Evolutionary conservation across 2,329 filamentous ascomycete species (phyloP).

Genomic region (Colletotrichum falcatum): DNA sequence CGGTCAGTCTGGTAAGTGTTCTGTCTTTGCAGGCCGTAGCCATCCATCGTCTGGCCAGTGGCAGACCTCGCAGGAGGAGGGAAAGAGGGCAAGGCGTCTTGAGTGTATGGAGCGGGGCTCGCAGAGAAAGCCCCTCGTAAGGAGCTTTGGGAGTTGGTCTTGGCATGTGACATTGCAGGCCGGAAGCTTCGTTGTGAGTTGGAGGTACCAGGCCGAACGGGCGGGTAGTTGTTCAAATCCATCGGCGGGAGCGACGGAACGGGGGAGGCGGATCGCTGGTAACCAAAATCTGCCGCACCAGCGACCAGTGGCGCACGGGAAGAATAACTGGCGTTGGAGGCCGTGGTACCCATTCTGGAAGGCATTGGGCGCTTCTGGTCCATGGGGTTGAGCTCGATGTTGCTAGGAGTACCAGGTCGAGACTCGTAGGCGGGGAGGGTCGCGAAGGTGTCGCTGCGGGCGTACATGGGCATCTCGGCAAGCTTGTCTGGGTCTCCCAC

Average conservation of each 20-base stretch:
- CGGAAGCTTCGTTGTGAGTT: constrained; percentile 52
- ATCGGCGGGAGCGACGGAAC: constrained; percentile 52
- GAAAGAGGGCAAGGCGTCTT: constrained; percentile 48
- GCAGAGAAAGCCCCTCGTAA: constrained; percentile 45
- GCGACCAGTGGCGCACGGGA: constrained; percentile 73
- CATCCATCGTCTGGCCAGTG: constrained; percentile 48
- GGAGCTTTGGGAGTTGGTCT: constrained; percentile 41
- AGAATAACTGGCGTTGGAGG: constrained; percentile 70
- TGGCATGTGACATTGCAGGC: constrained; percentile 44
- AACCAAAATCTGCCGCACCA: constrained; percentile 72
- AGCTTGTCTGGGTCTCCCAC: constrained; percentile 63
- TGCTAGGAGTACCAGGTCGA: constrained; percentile 65
- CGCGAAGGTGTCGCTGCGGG: constrained; percentile 69
- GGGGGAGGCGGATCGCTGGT: constrained; percentile 54
- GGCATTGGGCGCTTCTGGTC: constrained; percentile 64
- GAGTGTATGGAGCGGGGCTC: constrained; percentile 48
- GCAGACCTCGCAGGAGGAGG: constrained; percentile 50
- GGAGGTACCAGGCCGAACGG: constrained; percentile 52
- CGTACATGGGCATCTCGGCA: constrained; percentile 68
- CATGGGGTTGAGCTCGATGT: constrained; percentile 64
- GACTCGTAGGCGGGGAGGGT: constrained; percentile 74
- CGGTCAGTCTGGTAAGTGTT: constrained; percentile 26
- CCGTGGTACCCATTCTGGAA: constrained; percentile 64
- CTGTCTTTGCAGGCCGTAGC: constrained; percentile 44
- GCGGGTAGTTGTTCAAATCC: constrained; percentile 46